Evolutionary conservation across 176 grass and related monocot species (phyloP).

Genomic region (Triticum aestivum): IWGSC_CS_RefSeq_v2.1 NC_057810.1:488579951-488580450

Average conservation of each 20-base stretch:
- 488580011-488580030: slow-evolving; percentile 29
- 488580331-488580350: slow-evolving; percentile 45
- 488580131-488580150: slow-evolving; percentile 40
- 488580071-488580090: slow-evolving; percentile 66
- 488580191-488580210: slow-evolving; percentile 68
- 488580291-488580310: slow-evolving; percentile 63
- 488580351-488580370: slow-evolving; percentile 44
- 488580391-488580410: slow-evolving; percentile 68
- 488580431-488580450: slow-evolving; percentile 51
- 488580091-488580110: slow-evolving; percentile 59
- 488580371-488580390: slow-evolving; percentile 50
- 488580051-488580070: slow-evolving; percentile 31
- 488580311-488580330: slow-evolving; percentile 67
- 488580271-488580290: slow-evolving; percentile 54
- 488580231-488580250: slow-evolving; percentile 57
- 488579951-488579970: slow-evolving; percentile 40
- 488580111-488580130: slow-evolving; percentile 16
- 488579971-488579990: slow-evolving; percentile 44
- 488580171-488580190: slow-evolving; percentile 38
- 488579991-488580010: slow-evolving; percentile 40
- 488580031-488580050: slow-evolving; percentile 32
- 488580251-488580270: slow-evolving; percentile 55
- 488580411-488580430: slow-evolving; percentile 44
- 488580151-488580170: slow-evolving; percentile 52
- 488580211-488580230: slow-evolving; percentile 66